phyloP scores from a whole-genome alignment of 2,329 filamentous ascomycete species.

The Trichoderma asperellum region DNA sequence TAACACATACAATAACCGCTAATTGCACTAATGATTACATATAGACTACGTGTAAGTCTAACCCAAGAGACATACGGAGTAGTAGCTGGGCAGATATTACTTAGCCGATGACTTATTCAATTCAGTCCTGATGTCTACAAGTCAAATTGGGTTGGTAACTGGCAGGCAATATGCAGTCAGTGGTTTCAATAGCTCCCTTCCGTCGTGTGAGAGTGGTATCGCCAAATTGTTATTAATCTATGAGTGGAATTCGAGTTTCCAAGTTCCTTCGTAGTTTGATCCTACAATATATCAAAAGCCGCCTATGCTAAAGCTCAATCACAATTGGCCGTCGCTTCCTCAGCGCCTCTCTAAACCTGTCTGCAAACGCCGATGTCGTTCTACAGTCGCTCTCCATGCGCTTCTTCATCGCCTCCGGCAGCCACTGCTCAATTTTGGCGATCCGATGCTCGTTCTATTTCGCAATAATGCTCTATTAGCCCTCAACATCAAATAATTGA shows the following conservation, averaged over 20 bases:
- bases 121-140: neutral
- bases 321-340: constrained; percentile 37
- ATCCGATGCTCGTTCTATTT: constrained; percentile 64
- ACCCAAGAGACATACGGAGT: neutral
- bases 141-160: neutral
- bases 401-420: constrained; percentile 61
- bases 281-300: neutral
- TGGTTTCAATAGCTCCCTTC: neutral
- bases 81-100: neutral
- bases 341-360: constrained; percentile 55
- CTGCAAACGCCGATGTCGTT: constrained; percentile 56
- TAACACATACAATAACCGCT: neutral
- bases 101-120: neutral
- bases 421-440: constrained; percentile 66
- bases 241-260: neutral
- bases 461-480: neutral
- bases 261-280: neutral
- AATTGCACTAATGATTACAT: no score
- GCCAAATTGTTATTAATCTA: neutral
- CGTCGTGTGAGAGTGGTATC: neutral
- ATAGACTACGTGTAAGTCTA: neutral
- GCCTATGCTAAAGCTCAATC: neutral
- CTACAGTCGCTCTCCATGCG: constrained; percentile 57
- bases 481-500: no score
- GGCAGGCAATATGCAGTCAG: neutral